Evolutionary conservation across 768 basidiomycete species (phyloP), one percentile per base, ranked within the genome.

Genomic region (Suillus placidus): DNA sequence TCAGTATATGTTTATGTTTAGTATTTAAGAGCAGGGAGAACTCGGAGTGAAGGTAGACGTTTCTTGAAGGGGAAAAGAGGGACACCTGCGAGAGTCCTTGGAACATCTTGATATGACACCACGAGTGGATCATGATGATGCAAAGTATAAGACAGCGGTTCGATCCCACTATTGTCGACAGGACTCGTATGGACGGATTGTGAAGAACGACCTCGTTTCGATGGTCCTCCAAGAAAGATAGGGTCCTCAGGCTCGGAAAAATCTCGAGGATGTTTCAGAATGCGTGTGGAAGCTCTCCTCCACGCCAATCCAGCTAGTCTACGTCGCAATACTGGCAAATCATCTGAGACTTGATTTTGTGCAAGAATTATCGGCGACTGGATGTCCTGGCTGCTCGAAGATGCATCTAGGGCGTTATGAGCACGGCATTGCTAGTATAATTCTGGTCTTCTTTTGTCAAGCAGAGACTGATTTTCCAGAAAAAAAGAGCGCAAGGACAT

Each of bases 321-420:
- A 35, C 55, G 49, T 42, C 58, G 30, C 26, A 40, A 37, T 14
- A 55, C 56, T 6, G 32, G 12, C 20, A 54, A n/a, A 40, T 68
- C 64, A 68, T 73, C 62, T 71, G 66, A 38, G 42, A 65, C 45
- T 32, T 56, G 61, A 16, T 65, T 52, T 37, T 40, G 67, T 6
- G 32, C 51, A 26, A 40, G 45, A 55, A 52, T 40, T 52, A 40
- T 26, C 3, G 54, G 63, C 3, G 55, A 64, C 3, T 43, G 52
- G 6, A 18, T 14, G 14, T 38, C 56, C 35, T 60, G 42, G 35
- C 62, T 68, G 23, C 66, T 67, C 16, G 55, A 37, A 42, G 60
- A 43, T 26, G 52, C 26, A 30, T 60, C 35, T 57, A 47, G 40
- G 13, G 30, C 45, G 18, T 42, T 52, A 13, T 55, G 54, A 58